Conservation (phyloP, 2,329 filamentous ascomycete genomes). For the Aspergillus ruber region DNA sequence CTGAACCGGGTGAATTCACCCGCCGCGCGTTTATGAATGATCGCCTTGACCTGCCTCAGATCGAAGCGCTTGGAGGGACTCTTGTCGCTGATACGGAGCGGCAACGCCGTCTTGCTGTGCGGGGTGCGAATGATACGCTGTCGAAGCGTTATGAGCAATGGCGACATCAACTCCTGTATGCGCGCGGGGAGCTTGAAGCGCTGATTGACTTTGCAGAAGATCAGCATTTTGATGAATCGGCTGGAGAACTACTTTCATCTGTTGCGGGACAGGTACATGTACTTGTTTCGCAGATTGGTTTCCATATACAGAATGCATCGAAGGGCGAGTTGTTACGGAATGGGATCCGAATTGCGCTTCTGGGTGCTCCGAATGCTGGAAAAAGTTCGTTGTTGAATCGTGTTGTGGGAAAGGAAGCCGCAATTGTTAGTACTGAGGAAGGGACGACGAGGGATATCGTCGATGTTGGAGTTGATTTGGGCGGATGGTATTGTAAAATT, state of each 20-base stretch:
- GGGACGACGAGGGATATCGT: constrained; percentile 93
- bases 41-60: constrained; percentile 79
- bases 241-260: constrained; percentile 61
- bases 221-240: constrained; percentile 90
- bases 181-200: constrained; percentile 86
- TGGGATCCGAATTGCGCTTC: constrained; percentile 77
- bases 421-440: constrained; percentile 87
- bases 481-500: constrained; percentile 86
- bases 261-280: constrained; percentile 59
- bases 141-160: constrained; percentile 74
- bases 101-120: constrained; percentile 78
- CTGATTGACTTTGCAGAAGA: constrained; percentile 97
- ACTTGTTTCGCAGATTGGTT: constrained; percentile 57
- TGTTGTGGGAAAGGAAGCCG: constrained; percentile 84
- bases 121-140: constrained; percentile 64
- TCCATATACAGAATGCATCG: constrained; percentile 70
- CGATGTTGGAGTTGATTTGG: constrained; percentile 82
- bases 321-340: constrained; percentile 75
- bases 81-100: constrained; percentile 74
- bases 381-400: constrained; percentile 92
- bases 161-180: constrained; percentile 69
- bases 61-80: constrained; percentile 57
- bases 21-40: constrained; percentile 83
- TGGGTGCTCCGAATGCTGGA: constrained; percentile 88
- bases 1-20: constrained; percentile 93